A percentile compares a stretch with the other conserved stretches of the same genome.
Conservation (phyloP, 2,329 filamentous ascomycete genomes). For the Cercospora sp. region DNA sequence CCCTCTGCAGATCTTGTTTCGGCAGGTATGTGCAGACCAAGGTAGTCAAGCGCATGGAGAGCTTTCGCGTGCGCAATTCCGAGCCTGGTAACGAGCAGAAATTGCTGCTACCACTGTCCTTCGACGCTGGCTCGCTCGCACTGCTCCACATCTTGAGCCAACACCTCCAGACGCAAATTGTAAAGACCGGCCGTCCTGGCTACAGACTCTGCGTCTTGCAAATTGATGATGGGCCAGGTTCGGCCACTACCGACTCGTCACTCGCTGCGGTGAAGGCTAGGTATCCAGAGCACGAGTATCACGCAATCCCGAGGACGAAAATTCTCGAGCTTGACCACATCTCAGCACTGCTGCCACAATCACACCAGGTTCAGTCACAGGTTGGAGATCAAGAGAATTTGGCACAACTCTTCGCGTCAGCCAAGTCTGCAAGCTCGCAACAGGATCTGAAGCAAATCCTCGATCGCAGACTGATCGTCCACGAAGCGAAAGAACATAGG, state of each 20-base stretch:
- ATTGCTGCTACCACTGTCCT: constrained; percentile 78
- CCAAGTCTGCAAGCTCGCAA: constrained; percentile 65
- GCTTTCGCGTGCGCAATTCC: constrained; percentile 56
- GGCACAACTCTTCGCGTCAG: constrained; percentile 14
- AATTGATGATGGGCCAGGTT: constrained; percentile 43
- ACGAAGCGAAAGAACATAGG: constrained; percentile 58
- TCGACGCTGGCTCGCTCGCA: constrained; percentile 76
- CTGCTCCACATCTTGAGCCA: constrained; percentile 74
- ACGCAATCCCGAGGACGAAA: constrained; percentile 18
- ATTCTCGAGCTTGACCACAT: constrained; percentile 22
- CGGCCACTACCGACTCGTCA: constrained; percentile 10
- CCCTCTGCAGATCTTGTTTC: constrained; percentile 72
- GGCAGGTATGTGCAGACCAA: constrained; percentile 75
- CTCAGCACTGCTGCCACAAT: constrained; percentile 4
- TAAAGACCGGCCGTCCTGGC: constrained; percentile 63
- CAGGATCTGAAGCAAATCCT: constrained; percentile 73
- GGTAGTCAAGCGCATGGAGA: constrained; percentile 73
- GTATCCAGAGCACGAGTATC: constrained; percentile 62
- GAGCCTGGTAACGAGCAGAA: constrained; percentile 49
- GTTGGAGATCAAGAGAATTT: neutral
- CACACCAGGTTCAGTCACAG: neutral
- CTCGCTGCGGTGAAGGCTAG: constrained; percentile 52
- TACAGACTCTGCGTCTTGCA: constrained; percentile 65
- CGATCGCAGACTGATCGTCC: constrained; percentile 68
- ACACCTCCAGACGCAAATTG: constrained; percentile 66